Conservation (phyloP, 2,329 filamentous ascomycete genomes). For the Diaporthe sp. region DNA sequence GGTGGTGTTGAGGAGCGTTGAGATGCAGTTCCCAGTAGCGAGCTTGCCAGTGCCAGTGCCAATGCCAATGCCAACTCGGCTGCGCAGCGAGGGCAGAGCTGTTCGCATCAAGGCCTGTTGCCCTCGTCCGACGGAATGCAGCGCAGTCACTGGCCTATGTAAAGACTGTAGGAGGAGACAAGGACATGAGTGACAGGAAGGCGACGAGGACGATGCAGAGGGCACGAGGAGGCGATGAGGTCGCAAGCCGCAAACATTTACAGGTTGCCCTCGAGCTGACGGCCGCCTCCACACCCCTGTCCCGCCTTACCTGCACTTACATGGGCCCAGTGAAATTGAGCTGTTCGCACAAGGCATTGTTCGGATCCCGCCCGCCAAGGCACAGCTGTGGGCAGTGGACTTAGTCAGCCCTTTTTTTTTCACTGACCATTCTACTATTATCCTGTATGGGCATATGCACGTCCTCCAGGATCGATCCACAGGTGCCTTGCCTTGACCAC, state of each 20-base stretch:
- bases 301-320: slow-evolving; percentile 20
- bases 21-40: slow-evolving; percentile 6
- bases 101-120: slow-evolving; percentile 41
- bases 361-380: background rate
- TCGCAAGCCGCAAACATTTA: slow-evolving; percentile 37
- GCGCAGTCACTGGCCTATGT: slow-evolving; percentile 14
- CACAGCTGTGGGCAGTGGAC: background rate
- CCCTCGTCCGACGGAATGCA: slow-evolving; percentile 30
- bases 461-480: slow-evolving; percentile 1
- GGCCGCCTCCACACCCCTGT: background rate
- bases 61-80: slow-evolving; percentile 34
- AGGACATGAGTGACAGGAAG: background rate
- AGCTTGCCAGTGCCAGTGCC: slow-evolving; percentile 23
- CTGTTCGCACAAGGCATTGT: slow-evolving; percentile 21
- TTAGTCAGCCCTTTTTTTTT: slow-evolving; percentile 1
- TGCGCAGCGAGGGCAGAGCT: slow-evolving; percentile 40
- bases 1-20: slow-evolving; percentile 19
- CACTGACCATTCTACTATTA: background rate
- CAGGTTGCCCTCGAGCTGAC: slow-evolving; percentile 19
- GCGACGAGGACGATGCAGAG: background rate
- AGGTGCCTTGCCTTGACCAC: background rate
- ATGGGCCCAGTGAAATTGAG: slow-evolving; percentile 29
- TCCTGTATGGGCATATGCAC: background rate
- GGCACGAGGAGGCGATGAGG: background rate
- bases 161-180: background rate